These are phyloP conservation scores for Tolypocladium album DNA, from an alignment of 2,329 filamentous ascomycete genomes.

Conservation along the genomic window DNA sequence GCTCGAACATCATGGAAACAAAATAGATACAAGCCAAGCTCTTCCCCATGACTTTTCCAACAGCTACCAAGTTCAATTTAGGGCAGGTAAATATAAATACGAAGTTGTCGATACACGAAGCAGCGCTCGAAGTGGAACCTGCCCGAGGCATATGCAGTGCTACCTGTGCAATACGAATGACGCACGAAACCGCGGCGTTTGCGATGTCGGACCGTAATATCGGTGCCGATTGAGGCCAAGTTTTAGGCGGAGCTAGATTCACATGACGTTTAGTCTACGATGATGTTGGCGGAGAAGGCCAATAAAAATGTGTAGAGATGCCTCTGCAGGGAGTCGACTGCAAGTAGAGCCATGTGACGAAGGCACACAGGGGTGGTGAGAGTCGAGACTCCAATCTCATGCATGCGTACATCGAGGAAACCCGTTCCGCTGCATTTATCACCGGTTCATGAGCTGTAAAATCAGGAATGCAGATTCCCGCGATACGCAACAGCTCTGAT, in stretches of 20 bases:
- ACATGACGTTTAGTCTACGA: neutral
- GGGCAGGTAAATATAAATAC: neutral
- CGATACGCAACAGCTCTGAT: neutral
- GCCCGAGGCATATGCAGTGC: constrained; percentile 3
- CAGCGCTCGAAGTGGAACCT: neutral
- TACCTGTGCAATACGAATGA: constrained; percentile 4
- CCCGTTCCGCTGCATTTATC: neutral
- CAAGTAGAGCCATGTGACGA: neutral
- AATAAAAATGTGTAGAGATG: neutral
- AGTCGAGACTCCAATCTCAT: neutral
- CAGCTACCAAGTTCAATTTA: neutral
- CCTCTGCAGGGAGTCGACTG: neutral
- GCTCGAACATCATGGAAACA: neutral
- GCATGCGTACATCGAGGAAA: neutral
- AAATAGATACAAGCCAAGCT: too few relatives aligned
- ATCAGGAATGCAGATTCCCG: neutral
- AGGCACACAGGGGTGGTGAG: neutral
- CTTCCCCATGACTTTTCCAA: neutral
- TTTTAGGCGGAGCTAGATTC: neutral
- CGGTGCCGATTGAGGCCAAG: neutral
- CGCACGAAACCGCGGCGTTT: neutral
- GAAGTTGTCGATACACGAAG: neutral
- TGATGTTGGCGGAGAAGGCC: neutral
- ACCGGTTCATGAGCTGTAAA: neutral
- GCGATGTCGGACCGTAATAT: neutral